Evolutionary conservation across 176 grass and related monocot species (phyloP), one percentile per base, ranked within the genome.

Genomic region (Oryza nivara): DNA sequence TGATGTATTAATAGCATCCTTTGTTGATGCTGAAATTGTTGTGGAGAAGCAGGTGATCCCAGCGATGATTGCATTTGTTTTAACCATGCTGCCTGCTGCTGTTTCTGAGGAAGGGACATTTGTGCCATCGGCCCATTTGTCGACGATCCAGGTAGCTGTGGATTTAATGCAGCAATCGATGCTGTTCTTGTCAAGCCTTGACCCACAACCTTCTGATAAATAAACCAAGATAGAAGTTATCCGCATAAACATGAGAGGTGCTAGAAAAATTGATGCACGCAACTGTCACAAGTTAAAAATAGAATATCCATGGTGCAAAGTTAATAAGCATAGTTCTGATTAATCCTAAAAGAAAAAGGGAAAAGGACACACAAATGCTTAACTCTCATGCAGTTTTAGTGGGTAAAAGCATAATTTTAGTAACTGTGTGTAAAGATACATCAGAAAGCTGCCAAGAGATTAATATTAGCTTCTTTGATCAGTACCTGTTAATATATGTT

Each of bases 71-170:
- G 95, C 9, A 95, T 70, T 84, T 95, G 91, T 69, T 94, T 92
- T 68, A 94, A 72, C 90, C 91, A 92, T 92, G 88, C 68, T 94
- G 88, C 35, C 56, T 87, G 91, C 65, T 93, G 92, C 51, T 93
- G 94, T 30, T 95, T 92, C 66, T 89, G 87, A 76, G 92, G 70
- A 35, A 91, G 65, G 76, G 88, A 80, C 80, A 88, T 92, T 75
- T 92, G 92, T 70, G 90, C 64, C 77, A 93, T 75, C 65, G 93
- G 95, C 28, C 95, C 92, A 72, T 90, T 95, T 88, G 93, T 89
- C 2, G 91, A 88, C 77, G 92, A 89, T 64, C 95, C 87, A 74
- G 95, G 82, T 68, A 98, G 46, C 66, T 92, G 92, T 58, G 87
- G 66, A 65, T 88, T 99, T 85, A 99, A 87, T 82, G 81, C 83